phyloP scores from a whole-genome alignment of 1,139 yeast genomes.

The Geotrichum siamense region DNA sequence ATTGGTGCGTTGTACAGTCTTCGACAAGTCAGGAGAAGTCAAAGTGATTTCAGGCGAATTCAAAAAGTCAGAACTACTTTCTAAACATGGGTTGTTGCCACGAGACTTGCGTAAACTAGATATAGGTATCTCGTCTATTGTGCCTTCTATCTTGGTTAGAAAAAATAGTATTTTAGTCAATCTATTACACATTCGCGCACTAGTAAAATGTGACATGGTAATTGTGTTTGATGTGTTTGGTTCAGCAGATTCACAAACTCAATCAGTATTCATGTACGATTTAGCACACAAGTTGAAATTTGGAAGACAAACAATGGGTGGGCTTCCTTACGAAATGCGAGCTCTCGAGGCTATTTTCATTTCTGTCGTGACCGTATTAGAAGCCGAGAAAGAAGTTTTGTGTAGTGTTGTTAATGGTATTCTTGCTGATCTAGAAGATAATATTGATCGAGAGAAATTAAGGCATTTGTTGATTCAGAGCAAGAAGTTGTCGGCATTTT shows the following conservation, averaged over 20 bases:
- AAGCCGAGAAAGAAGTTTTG: constrained; percentile 76
- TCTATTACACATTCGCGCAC: constrained; percentile 77
- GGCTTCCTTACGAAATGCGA: constrained; percentile 64
- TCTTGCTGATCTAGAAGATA: constrained; percentile 72
- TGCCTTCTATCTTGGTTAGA: constrained; percentile 79
- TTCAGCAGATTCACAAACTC: constrained; percentile 50
- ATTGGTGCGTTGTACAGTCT: constrained; percentile 59
- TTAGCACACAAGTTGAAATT: constrained; percentile 67
- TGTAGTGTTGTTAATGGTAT: constrained; percentile 68
- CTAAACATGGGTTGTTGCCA: constrained; percentile 69
- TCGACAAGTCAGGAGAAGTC: constrained; percentile 67
- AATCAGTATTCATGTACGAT: constrained; percentile 81
- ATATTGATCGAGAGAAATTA: constrained; percentile 75
- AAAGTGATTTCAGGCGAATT: constrained; percentile 68
- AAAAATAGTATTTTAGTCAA: constrained; percentile 72
- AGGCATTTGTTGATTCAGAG: constrained; percentile 74
- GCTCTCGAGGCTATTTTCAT: constrained; percentile 86
- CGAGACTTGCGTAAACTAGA: constrained; percentile 83
- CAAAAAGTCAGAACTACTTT: constrained; percentile 67
- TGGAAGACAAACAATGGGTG: constrained; percentile 35
- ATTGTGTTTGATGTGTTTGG: constrained; percentile 73
- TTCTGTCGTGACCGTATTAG: constrained; percentile 74
- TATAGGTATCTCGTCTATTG: constrained; percentile 79
- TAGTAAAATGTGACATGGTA: constrained; percentile 72
- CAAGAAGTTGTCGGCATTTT: constrained; percentile 71